Conservation (phyloP, 495 filamentous ascomycete genomes). For the Penicillium riverlandense region DNA sequence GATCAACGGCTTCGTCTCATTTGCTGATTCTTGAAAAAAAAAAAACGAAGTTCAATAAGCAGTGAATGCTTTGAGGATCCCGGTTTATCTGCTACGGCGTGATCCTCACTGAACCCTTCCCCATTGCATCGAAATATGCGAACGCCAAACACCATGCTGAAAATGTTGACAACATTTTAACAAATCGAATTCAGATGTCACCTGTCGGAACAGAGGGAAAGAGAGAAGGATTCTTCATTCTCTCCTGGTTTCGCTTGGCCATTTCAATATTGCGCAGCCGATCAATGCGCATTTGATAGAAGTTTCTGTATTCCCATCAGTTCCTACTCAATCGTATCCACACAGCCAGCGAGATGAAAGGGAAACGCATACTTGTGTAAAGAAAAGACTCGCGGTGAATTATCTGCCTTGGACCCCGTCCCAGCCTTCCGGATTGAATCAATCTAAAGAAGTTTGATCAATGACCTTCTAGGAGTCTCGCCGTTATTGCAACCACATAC, state of each 20-base stretch:
- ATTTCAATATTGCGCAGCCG: slow-evolving; percentile 71
- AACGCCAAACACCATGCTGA: too few species aligned
- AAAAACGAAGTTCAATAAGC: too few species aligned
- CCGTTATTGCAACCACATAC: slow-evolving; percentile 16
- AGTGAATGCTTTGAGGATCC: too few species aligned
- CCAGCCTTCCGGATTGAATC: slow-evolving; percentile 29
- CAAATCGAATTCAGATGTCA: slow-evolving; percentile 33
- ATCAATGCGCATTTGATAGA: slow-evolving; percentile 79
- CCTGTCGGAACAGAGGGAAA: slow-evolving; percentile 81
- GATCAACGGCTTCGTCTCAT: too few species aligned
- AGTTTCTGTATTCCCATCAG: slow-evolving; percentile 47
- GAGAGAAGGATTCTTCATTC: slow-evolving; percentile 65
- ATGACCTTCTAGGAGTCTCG: neutral
- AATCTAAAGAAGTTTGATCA: slow-evolving; percentile 18
- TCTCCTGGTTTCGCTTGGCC: slow-evolving; percentile 73
- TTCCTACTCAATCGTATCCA: neutral
- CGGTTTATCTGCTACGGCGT: too few species aligned
- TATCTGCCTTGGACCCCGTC: slow-evolving; percentile 25
- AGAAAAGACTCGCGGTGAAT: slow-evolving; percentile 69
- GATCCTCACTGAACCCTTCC: too few species aligned
- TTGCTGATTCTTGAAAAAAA: too few species aligned
- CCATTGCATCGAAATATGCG: too few species aligned
- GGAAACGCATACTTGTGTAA: slow-evolving; percentile 65
- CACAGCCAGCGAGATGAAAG: neutral
- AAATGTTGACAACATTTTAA: too few species aligned